phyloP scores from a whole-genome alignment of 495 filamentous ascomycete genomes.

The Aspergillus carlsbadensis region DNA sequence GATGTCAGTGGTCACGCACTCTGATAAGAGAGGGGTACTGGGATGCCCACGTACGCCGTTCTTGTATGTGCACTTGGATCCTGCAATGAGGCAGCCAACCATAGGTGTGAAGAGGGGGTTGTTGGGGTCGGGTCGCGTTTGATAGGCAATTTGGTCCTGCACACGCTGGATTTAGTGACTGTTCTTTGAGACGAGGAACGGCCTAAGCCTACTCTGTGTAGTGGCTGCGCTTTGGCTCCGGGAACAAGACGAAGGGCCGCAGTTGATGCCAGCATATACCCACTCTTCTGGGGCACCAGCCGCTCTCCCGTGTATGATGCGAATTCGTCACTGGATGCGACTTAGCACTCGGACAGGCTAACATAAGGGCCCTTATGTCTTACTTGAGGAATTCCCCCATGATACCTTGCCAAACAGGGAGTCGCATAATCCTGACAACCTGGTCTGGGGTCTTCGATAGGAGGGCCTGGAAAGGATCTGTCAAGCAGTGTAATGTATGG shows the following conservation, averaged over 20 bases:
- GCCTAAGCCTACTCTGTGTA: neutral
- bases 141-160: slow-evolving; percentile 8
- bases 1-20: neutral
- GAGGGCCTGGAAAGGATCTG: neutral
- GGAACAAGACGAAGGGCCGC: neutral
- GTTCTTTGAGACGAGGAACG: neutral
- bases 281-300: slow-evolving; percentile 5
- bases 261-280: slow-evolving; percentile 4
- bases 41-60: neutral
- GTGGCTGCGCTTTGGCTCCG: neutral
- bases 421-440: slow-evolving; percentile 1
- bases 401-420: neutral
- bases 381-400: slow-evolving; percentile 3
- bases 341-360: neutral
- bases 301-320: neutral
- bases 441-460: slow-evolving; percentile 1
- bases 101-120: slow-evolving; percentile 3
- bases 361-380: neutral
- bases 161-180: neutral
- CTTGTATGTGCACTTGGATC: neutral
- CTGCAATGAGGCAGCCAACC: slow-evolving; percentile 2
- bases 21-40: neutral
- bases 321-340: neutral
- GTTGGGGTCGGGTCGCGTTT: slow-evolving; percentile 1
- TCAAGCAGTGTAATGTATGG: too few relatives aligned